Evolutionary conservation across 2,329 filamentous ascomycete species (phyloP), one percentile per base, ranked within the genome.

Genomic region (Microdochium paspali): DNA sequence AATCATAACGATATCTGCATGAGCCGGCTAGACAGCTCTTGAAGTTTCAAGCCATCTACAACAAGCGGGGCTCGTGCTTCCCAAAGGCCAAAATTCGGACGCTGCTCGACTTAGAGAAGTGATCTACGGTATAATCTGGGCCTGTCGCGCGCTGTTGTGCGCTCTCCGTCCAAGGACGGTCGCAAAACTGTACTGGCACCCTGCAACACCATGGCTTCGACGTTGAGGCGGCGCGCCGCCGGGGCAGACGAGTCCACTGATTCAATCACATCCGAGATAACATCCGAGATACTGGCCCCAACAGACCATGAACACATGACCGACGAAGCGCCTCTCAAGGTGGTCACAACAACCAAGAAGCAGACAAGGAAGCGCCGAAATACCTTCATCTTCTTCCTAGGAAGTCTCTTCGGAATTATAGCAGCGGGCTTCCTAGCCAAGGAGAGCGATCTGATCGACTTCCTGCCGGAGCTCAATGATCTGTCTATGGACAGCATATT

Each of bases 351-450:
- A 21, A 21, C 35, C 13, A 40, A 40, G 35, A 35, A 35, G n/a
- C 77, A 76, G 55, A 72, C 69, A 46, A 78, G 79, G 53, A 94
- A 91, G 68, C 80, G 87, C 56, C 81, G 84, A 52, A 87, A 81
- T 65, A 83, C 84, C 2, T 80, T 94, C 59, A 86, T 96, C 24
- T 97, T 98, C 66, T 70, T 84, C 10, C 73, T 98, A 20, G 93
- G 93, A 26, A 88, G 90, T 35, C 60, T 98, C n/a, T 91, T 93
- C 57, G 93, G 93, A 12, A 77, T 98, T 48, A 70, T 95, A n/a
- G 76, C 84, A 2, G 93, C 93, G 2, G 84, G 90, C 25, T 90
- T 95, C 66, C 93, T 98, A 57, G 91, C 90, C 25, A 85, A 85
- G 54, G 87, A 78, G 63, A 93, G 90, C 66, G 90, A 96, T 60